A percentile compares a stretch with the other conserved stretches of the same genome.
phyloP scores from a whole-genome alignment of 139 green algal species.

The Trebouxia sp. region DNA sequence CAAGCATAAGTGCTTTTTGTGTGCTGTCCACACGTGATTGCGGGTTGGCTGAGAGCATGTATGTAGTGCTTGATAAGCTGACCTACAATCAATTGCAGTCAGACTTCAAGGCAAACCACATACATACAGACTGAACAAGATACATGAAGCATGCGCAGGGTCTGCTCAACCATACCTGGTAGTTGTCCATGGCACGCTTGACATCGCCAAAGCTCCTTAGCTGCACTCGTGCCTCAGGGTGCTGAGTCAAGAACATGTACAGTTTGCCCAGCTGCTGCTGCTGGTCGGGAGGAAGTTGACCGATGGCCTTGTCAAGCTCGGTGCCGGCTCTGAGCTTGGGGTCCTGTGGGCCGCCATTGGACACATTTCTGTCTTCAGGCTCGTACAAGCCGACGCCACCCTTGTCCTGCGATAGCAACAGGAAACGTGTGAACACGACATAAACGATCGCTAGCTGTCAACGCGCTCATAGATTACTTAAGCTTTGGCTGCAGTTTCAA shows the following conservation, averaged over 20 bases:
- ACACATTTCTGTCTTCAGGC: background rate
- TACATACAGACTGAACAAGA: too few species aligned
- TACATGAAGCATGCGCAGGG: background rate
- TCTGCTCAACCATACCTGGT: background rate
- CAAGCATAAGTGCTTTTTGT: too few species aligned
- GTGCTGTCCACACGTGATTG: too few species aligned
- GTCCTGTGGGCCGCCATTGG: background rate
- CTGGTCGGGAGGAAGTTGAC: slow-evolving; percentile 7
- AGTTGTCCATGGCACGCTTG: background rate
- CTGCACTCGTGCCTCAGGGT: slow-evolving; percentile 6
- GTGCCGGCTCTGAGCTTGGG: background rate
- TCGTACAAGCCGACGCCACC: background rate
- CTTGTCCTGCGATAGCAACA: slow-evolving; percentile 17
- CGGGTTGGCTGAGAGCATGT: too few species aligned
- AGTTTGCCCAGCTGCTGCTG: slow-evolving; percentile 4
- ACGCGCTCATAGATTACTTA: too few species aligned
- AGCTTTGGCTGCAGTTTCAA: too few species aligned
- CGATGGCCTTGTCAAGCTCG: background rate
- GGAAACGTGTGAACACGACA: too few species aligned
- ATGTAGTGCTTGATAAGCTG: too few species aligned
- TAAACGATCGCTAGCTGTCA: too few species aligned
- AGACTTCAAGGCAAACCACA: too few species aligned
- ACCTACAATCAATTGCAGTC: too few species aligned
- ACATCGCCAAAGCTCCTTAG: slow-evolving; percentile 1
- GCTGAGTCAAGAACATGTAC: slow-evolving; percentile 15